Evolutionary conservation across 2,329 filamentous ascomycete genomes (phyloP).

Genomic region (Aspergillus melleus): DNA sequence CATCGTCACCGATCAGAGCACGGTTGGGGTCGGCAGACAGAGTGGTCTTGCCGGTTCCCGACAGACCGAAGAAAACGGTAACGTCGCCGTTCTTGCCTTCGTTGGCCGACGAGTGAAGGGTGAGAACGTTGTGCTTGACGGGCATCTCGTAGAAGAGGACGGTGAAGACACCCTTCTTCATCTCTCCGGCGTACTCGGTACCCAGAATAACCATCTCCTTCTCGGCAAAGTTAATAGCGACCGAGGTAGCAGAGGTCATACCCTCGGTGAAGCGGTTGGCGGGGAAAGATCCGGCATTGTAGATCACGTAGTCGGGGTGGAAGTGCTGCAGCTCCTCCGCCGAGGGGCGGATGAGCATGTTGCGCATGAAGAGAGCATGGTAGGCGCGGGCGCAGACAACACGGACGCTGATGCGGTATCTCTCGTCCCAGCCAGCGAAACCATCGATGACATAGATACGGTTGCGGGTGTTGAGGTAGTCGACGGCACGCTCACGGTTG

Average conservation of each 20-base stretch:
- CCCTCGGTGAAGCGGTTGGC: slow-evolving; percentile 97
- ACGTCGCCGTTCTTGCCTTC: slow-evolving; percentile 93
- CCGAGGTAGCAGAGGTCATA: slow-evolving; percentile 98
- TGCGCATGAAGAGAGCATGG: slow-evolving; percentile 99
- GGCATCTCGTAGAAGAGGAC: slow-evolving; percentile 99
- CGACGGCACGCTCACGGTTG: slow-evolving; percentile 96
- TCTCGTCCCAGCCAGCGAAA: slow-evolving; percentile 96
- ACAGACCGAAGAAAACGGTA: slow-evolving; percentile 98
- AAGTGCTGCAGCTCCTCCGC: slow-evolving; percentile 93
- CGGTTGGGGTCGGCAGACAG: slow-evolving; percentile 96
- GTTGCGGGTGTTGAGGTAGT: slow-evolving; percentile 98
- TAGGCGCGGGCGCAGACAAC: slow-evolving; percentile 98
- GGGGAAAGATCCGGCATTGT: slow-evolving; percentile 98
- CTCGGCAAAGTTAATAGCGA: slow-evolving; percentile 97
- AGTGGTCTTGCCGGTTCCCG: slow-evolving; percentile 97
- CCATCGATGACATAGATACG: slow-evolving; percentile 98
- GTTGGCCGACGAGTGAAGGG: slow-evolving; percentile 97
- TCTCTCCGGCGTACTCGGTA: slow-evolving; percentile 96
- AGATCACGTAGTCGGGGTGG: slow-evolving; percentile 99
- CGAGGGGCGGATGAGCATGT: slow-evolving; percentile 97
- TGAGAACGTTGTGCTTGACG: slow-evolving; percentile 98
- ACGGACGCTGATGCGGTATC: slow-evolving; percentile 95
- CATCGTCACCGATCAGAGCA: slow-evolving; percentile 93
- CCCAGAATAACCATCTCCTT: slow-evolving; percentile 99
- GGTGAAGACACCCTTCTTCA: slow-evolving; percentile 99